Evolutionary conservation across 441 rosid species (phyloP), one percentile per base, ranked within the genome.

Genomic region (Mallotus japonicus): DNA sequence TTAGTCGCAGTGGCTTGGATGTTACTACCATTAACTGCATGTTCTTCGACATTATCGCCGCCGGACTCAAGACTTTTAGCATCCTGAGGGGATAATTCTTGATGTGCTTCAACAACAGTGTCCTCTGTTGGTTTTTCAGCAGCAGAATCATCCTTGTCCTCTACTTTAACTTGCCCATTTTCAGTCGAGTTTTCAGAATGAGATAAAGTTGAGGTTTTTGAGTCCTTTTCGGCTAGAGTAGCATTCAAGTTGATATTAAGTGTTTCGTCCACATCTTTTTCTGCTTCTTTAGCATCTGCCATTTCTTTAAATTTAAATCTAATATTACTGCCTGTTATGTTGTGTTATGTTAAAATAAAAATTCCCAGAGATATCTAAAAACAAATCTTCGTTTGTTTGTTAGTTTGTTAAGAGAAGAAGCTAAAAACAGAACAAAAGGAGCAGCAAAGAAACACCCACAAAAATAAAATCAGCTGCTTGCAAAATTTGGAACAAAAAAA

Each of bases 201-300:
- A 66, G 70, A 51, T n/a, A 40, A 55, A 69, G 51, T 10, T 16
- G 40, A 37, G 12, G 46, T 72, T 44, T 67, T 49, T 15, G 66
- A 34, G 46, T 47, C 70, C 8, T 5, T 72, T 57, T 68, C 46
- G 58, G 40, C 37, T 14, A 22, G 16, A 16, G 67, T 58, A 68
- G 67, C 44, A 64, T 53, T 54, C 46, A 63, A 58, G 63, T 73
- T 73, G 51, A 69, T 19, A 32, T 62, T 63, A 55, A 17, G 49
- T 62, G 66, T 44, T 63, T 5, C 9, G n/a, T 71, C 71, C 37
- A 19, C 74, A 51, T 65, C 73, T 34, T 65, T 69, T 17, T n/a
- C 68, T 46, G n/a, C 65, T 70, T 72, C 72, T 66, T 69, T 60
- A 28, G 34, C 37, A 42, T 75, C 22, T 44, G 42, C 72, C 72